Percentiles rank a stretch among this genome's conserved stretches.
phyloP scores from a whole-genome alignment of 805 yeast genomes.

The Candida loeiensis region DNA sequence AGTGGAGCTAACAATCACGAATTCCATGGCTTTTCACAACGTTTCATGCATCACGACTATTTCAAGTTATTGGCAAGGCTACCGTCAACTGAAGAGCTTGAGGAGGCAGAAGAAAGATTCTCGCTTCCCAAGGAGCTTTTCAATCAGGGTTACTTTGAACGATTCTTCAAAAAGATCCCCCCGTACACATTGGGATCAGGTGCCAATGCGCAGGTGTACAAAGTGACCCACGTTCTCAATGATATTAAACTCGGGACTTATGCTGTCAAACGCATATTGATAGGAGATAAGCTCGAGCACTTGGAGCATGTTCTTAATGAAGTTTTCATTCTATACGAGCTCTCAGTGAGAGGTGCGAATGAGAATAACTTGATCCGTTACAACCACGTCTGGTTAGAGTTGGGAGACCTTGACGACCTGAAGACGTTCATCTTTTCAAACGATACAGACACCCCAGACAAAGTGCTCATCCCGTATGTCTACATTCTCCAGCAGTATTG shows the following conservation, averaged over 20 bases:
- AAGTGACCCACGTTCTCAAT: constrained; percentile 78
- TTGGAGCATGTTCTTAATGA: constrained; percentile 70
- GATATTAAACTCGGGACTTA: constrained; percentile 70
- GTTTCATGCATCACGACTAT: constrained; percentile 35
- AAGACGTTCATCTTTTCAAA: constrained; percentile 22
- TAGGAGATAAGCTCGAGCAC: constrained; percentile 72
- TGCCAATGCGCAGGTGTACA: constrained; percentile 77
- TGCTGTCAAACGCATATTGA: constrained; percentile 81
- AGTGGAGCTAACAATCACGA: neutral
- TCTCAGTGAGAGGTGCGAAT: constrained; percentile 42
- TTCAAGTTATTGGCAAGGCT: constrained; percentile 32
- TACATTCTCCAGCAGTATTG: constrained; percentile 85
- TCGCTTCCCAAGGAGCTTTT: constrained; percentile 55
- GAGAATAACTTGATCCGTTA: constrained; percentile 68
- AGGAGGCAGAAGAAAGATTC: neutral
- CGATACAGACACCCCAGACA: constrained; percentile 3
- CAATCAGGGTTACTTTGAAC: constrained; percentile 76
- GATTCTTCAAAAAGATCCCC: constrained; percentile 61
- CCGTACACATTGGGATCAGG: constrained; percentile 67
- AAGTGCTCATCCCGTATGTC: constrained; percentile 54
- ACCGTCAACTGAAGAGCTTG: neutral
- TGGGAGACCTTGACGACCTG: constrained; percentile 52
- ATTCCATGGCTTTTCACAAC: constrained; percentile 5
- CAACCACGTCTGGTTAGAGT: constrained; percentile 90
- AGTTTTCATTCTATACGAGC: constrained; percentile 64